A percentile compares a stretch with the other conserved stretches of the same genome.
These are phyloP conservation scores for Paramecium tetraurelia DNA, from an alignment of 73 alveolate species.

Conservation along the genomic window DNA sequence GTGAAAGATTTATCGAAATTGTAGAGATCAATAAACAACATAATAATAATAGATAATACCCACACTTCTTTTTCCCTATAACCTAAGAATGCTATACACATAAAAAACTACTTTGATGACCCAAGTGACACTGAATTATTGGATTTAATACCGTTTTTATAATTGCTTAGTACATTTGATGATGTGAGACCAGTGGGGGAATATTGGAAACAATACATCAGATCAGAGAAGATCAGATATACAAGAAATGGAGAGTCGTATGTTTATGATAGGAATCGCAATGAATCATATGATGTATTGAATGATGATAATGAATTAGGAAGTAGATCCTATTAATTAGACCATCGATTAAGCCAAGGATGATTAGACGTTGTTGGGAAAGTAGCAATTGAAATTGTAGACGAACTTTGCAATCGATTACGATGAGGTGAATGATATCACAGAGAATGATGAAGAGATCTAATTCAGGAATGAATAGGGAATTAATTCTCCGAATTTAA, in stretches of 20 bases:
- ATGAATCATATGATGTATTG: not conserved
- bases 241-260: slow-evolving; percentile 15
- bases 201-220: not conserved
- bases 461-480: not conserved
- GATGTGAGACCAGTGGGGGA: slow-evolving; percentile 43
- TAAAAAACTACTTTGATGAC: slow-evolving; percentile 60
- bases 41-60: slow-evolving; percentile 75
- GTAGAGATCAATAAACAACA: slow-evolving; percentile 78
- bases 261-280: not conserved
- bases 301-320: not conserved
- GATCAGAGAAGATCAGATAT: not conserved
- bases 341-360: not conserved
- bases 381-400: not conserved
- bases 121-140: slow-evolving; percentile 51
- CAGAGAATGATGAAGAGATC: not conserved
- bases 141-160: slow-evolving; percentile 49
- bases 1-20: slow-evolving; percentile 79
- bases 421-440: not conserved
- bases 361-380: not conserved
- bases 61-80: slow-evolving; percentile 28
- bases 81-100: slow-evolving; percentile 60
- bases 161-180: slow-evolving; percentile 13
- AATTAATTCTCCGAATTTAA: not conserved
- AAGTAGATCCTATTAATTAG: not conserved
- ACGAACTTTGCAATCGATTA: not conserved